Evolutionary conservation across 768 basidiomycete genomes (phyloP).

Genomic region (Phaeolepiota aurea): DNA sequence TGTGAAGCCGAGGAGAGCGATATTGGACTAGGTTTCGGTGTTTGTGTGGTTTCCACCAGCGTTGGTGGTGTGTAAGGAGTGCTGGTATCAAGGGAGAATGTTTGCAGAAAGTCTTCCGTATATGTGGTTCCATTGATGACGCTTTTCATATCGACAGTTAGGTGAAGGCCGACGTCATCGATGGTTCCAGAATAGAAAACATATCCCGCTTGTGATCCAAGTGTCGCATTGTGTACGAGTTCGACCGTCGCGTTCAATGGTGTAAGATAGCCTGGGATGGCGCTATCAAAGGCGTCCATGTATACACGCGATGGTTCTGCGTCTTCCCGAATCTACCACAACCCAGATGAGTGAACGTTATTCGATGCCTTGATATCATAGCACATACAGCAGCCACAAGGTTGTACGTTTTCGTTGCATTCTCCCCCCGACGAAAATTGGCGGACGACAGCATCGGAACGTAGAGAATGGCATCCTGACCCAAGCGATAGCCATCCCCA

Average conservation of each 20-base stretch:
- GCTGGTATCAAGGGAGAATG: constrained; percentile 18
- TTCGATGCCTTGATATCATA: background rate
- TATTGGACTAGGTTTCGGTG: background rate
- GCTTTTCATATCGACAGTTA: constrained; percentile 20
- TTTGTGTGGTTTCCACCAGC: background rate
- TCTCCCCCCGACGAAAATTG: constrained; percentile 2
- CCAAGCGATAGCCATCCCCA: constrained; percentile 19
- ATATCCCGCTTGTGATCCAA: constrained; percentile 17
- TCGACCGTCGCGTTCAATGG: constrained; percentile 18
- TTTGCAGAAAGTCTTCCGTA: constrained; percentile 19
- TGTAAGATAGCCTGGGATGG: constrained; percentile 14
- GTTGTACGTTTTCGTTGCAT: constrained; percentile 11
- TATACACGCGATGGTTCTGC: constrained; percentile 18
- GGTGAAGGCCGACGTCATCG: constrained; percentile 17
- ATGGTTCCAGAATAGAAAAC: constrained; percentile 18
- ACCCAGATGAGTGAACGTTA: background rate
- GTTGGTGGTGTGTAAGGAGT: constrained; percentile 15
- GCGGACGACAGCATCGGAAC: constrained; percentile 18
- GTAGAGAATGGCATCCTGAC: constrained; percentile 25
- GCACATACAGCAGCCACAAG: constrained; percentile 19
- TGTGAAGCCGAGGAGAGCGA: too few relatives aligned
- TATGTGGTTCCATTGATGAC: constrained; percentile 18
- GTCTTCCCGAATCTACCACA: constrained; percentile 16
- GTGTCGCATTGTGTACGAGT: constrained; percentile 15
- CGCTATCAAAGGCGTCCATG: constrained; percentile 17